Conservation (phyloP, 257 asterid genomes). For the Henckelia pumila region DNA sequence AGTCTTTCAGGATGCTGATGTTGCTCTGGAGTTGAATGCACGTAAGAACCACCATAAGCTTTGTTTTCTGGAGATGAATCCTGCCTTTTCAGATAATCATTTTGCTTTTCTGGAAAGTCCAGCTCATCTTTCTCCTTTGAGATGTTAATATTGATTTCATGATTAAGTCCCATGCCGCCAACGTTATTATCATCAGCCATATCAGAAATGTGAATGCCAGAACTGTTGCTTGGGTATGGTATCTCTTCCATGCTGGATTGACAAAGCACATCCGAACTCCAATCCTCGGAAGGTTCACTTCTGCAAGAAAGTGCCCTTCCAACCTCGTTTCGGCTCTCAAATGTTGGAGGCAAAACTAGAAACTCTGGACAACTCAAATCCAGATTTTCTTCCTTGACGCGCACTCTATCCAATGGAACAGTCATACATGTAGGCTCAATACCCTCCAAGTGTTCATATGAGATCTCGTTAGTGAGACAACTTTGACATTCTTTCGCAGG, state of each 20-base stretch:
- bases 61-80: conserved; percentile 27
- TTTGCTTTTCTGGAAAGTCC: conserved; percentile 31
- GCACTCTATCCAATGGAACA: conserved; percentile 27
- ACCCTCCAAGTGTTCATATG: conserved; percentile 42
- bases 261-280: conserved; percentile 27
- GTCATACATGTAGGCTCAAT: conserved; percentile 30
- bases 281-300: conserved; percentile 29
- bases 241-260: conserved; percentile 30
- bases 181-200: conserved; percentile 17
- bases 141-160: conserved; percentile 26
- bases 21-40: conserved; percentile 32
- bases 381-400: conserved; percentile 27
- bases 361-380: conserved; percentile 28
- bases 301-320: conserved; percentile 21
- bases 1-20: conserved; percentile 66
- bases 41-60: conserved; percentile 32
- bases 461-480: conserved; percentile 39
- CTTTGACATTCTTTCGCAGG: conserved; percentile 27
- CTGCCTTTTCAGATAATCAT: conserved; percentile 30
- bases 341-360: conserved; percentile 34
- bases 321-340: conserved; percentile 23
- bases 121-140: conserved; percentile 27
- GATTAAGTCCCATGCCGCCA: conserved; percentile 26
- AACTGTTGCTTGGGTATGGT: conserved; percentile 29
- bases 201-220: conserved; percentile 35